These are phyloP conservation scores for Clarireedia monteithiana DNA, from an alignment of 2,329 filamentous ascomycete species.

Conservation along the genomic window DNA sequence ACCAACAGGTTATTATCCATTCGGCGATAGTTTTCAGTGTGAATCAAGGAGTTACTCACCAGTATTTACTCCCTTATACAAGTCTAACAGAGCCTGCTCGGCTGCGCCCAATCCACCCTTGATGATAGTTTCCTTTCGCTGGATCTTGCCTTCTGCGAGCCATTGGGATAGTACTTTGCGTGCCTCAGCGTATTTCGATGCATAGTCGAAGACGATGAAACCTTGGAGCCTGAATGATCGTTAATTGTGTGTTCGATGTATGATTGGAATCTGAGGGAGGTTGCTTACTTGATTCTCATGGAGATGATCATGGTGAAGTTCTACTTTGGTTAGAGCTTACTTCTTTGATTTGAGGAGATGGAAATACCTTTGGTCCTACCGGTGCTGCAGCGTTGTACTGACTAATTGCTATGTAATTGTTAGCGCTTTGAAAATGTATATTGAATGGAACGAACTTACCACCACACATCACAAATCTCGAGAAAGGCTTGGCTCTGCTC, in stretches of 20 bases:
- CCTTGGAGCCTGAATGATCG: constrained; percentile 48
- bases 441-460: constrained; percentile 25
- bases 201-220: constrained; percentile 67
- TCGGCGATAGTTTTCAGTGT: background rate
- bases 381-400: constrained; percentile 55
- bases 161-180: constrained; percentile 55
- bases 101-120: constrained; percentile 59
- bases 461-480: constrained; percentile 66
- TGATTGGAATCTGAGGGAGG: background rate
- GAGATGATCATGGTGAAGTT: constrained; percentile 45
- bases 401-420: constrained; percentile 41
- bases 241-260: background rate
- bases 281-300: constrained; percentile 42
- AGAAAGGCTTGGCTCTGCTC: constrained; percentile 49
- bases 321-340: constrained; percentile 22
- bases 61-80: constrained; percentile 64
- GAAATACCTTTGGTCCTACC: constrained; percentile 43
- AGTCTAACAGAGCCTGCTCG: constrained; percentile 52
- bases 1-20: background rate
- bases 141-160: constrained; percentile 64
- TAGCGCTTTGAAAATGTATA: background rate
- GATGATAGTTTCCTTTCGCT: constrained; percentile 63
- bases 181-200: constrained; percentile 48
- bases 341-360: background rate
- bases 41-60: constrained; percentile 35